These are phyloP conservation scores for Hericium alpestre DNA, from an alignment of 768 basidiomycete species.

Conservation along the genomic window DNA sequence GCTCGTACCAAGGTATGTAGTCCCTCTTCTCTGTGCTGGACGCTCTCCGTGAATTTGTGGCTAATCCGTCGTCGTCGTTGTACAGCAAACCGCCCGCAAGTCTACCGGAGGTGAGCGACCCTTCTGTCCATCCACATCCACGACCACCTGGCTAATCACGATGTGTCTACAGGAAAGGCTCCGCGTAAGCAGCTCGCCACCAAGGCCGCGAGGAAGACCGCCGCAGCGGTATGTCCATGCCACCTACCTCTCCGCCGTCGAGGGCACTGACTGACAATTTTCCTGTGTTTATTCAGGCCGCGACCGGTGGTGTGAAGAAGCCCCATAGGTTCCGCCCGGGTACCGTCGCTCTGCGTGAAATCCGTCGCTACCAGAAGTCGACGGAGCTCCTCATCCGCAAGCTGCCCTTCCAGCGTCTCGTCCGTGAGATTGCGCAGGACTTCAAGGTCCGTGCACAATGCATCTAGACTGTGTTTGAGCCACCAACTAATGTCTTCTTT, in stretches of 20 bases:
- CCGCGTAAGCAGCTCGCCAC: slow-evolving; percentile 93
- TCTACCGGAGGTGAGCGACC: slow-evolving; percentile 81
- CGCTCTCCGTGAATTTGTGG: slow-evolving; percentile 5
- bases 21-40: not conserved
- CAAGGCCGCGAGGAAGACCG: slow-evolving; percentile 90
- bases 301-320: slow-evolving; percentile 99
- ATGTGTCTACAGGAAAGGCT: slow-evolving; percentile 54
- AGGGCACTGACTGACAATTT: not conserved
- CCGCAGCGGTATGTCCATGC: slow-evolving; percentile 44
- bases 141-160: slow-evolving; percentile 11
- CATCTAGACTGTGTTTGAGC: not conserved
- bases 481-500: not conserved
- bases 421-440: slow-evolving; percentile 94
- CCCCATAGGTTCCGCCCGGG: slow-evolving; percentile 95
- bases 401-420: slow-evolving; percentile 98
- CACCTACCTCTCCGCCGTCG: slow-evolving; percentile 14
- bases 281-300: slow-evolving; percentile 31
- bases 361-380: slow-evolving; percentile 95
- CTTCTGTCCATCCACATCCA: slow-evolving; percentile 17
- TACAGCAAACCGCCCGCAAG: slow-evolving; percentile 96
- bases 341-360: slow-evolving; percentile 99
- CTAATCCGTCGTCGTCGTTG: slow-evolving; percentile 18
- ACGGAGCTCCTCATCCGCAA: slow-evolving; percentile 99
- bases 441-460: slow-evolving; percentile 60
- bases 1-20: slow-evolving; percentile 74